Evolutionary conservation across 2,329 filamentous ascomycete species (phyloP).

Genomic region (Paecilomyces sp.): DNA sequence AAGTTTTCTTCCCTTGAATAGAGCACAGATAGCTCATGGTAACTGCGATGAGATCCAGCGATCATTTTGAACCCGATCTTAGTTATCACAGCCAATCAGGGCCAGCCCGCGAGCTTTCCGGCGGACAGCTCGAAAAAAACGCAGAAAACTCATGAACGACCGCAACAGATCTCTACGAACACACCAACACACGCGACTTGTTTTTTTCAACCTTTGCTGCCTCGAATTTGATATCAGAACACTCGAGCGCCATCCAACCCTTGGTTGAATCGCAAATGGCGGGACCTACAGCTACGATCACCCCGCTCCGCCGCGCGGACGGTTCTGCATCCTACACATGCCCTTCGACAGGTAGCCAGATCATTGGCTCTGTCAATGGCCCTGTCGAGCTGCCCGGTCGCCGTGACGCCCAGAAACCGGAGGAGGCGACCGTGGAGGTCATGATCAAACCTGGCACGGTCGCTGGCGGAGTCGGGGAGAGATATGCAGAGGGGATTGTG

Average conservation of each 20-base stretch:
- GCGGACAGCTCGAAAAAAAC: not conserved
- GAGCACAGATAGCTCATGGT: too few relatives aligned
- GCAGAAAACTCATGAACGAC: not conserved
- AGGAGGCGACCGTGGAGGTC: conserved; percentile 86
- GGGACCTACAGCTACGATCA: conserved; percentile 25
- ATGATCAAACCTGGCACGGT: conserved; percentile 80
- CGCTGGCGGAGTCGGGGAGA: conserved; percentile 73
- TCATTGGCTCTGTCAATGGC: conserved; percentile 83
- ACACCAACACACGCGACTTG: not conserved
- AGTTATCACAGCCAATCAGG: conserved; percentile 5
- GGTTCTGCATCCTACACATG: conserved; percentile 36
- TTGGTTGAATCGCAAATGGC: conserved; percentile 20
- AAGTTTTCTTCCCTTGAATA: too few relatives aligned
- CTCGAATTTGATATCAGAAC: not conserved
- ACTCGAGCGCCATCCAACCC: not conserved
- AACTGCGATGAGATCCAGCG: too few relatives aligned
- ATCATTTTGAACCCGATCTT: not conserved
- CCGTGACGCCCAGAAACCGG: conserved; percentile 75
- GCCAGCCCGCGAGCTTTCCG: conserved; percentile 1
- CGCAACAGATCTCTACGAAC: not conserved
- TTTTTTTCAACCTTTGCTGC: not conserved
- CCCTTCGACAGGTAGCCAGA: conserved; percentile 57
- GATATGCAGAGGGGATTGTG: conserved; percentile 64
- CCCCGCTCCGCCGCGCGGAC: conserved; percentile 28
- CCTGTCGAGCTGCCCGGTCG: conserved; percentile 77